phyloP scores from a whole-genome alignment of 306 rosid species.

The Aeschynomene evenia region DNA sequence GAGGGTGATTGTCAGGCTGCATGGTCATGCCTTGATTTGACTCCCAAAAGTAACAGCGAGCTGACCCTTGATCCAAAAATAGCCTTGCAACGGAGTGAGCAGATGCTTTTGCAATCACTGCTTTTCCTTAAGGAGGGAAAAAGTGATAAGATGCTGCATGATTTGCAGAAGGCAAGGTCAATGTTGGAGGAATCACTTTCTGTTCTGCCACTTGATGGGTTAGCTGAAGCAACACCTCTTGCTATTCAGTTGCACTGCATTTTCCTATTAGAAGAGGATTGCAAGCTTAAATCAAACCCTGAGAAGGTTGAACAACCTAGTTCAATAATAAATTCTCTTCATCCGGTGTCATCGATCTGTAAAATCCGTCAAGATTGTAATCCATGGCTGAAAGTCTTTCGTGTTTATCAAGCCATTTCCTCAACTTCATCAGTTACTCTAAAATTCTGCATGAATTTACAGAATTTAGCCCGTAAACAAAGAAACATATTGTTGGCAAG shows the following conservation, averaged over 20 bases:
- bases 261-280: conserved; percentile 70
- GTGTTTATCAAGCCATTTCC: conserved; percentile 73
- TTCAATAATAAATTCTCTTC: conserved; percentile 61
- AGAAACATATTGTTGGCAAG: conserved; percentile 68
- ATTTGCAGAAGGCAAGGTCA: conserved; percentile 79
- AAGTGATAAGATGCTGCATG: conserved; percentile 58
- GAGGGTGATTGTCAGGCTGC: conserved; percentile 86
- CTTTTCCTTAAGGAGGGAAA: conserved; percentile 68
- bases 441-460: conserved; percentile 69
- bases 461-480: conserved; percentile 73
- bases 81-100: conserved; percentile 97
- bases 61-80: conserved; percentile 91
- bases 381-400: conserved; percentile 81
- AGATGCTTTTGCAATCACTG: conserved; percentile 94
- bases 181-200: conserved; percentile 85
- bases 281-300: conserved; percentile 55
- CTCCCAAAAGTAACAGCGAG: conserved; percentile 92
- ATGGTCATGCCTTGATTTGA: conserved; percentile 93
- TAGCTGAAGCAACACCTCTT: conserved; percentile 77
- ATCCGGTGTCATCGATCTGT: conserved; percentile 57
- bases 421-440: conserved; percentile 66
- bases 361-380: conserved; percentile 79
- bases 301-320: conserved; percentile 47
- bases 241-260: conserved; percentile 87
- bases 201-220: conserved; percentile 82